Conservation (phyloP, 139 green algal species). For the Chlorella vulgaris region DNA sequence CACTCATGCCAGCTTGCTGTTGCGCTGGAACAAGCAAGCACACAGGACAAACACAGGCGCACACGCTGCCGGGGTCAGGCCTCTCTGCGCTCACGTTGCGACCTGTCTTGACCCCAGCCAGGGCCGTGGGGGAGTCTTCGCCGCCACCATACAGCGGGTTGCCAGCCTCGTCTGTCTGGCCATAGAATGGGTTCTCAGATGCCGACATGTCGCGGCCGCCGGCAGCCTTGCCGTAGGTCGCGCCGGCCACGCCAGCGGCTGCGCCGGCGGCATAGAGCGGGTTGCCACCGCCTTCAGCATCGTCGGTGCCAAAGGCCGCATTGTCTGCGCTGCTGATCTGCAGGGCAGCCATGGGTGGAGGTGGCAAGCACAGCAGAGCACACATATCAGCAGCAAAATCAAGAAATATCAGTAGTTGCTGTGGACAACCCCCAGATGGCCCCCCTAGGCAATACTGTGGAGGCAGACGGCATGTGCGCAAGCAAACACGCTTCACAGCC, state of each 20-base stretch:
- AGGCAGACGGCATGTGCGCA: too few species aligned
- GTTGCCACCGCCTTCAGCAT: not conserved
- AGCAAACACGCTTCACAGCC: too few species aligned
- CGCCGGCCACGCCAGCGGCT: not conserved
- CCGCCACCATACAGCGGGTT: conserved; percentile 8
- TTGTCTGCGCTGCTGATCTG: conserved; percentile 13
- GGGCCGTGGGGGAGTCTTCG: not conserved
- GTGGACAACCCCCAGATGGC: too few species aligned
- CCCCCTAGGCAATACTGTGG: too few species aligned
- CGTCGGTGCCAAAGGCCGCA: not conserved
- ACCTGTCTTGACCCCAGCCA: not conserved
- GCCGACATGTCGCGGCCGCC: not conserved
- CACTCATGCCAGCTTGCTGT: too few species aligned
- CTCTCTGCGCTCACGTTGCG: not conserved
- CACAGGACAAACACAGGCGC: too few species aligned
- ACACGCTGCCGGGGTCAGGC: not conserved
- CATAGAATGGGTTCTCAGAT: conserved; percentile 16
- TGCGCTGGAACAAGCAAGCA: too few species aligned
- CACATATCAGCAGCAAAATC: not conserved
- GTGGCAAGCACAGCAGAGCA: not conserved
- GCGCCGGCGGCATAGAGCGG: conserved; percentile 3
- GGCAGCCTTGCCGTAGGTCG: not conserved
- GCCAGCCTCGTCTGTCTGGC: not conserved
- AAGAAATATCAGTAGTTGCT: too few species aligned
- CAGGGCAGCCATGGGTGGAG: not conserved